Conservation (phyloP, 2,329 filamentous ascomycete genomes). For the Blastomyces emzantsi region DNA sequence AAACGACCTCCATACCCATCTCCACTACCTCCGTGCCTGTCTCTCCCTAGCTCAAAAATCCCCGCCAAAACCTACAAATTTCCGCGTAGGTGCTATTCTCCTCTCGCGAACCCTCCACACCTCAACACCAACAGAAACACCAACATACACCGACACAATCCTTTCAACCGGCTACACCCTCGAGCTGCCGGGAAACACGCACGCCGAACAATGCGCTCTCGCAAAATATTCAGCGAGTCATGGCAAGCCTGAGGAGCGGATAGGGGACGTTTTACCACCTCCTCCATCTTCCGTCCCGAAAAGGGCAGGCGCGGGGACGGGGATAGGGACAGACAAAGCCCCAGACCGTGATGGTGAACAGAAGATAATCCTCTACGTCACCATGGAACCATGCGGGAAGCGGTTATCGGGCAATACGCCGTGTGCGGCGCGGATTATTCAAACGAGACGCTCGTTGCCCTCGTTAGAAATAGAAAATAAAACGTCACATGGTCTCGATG, state of each 20-base stretch:
- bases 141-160: conserved; percentile 39
- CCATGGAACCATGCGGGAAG: conserved; percentile 56
- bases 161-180: conserved; percentile 82
- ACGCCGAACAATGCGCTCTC: conserved; percentile 90
- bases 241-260: conserved; percentile 27
- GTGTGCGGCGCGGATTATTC: conserved; percentile 67
- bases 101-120: conserved; percentile 35
- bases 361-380: conserved; percentile 66
- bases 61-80: conserved; percentile 82
- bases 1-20: conserved; percentile 21
- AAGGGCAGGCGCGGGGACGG: not conserved
- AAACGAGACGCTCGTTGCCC: conserved; percentile 27
- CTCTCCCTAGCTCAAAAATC: conserved; percentile 69
- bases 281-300: not conserved
- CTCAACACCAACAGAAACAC: conserved; percentile 16
- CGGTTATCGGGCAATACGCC: conserved; percentile 40
- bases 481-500: not conserved
- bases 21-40: conserved; percentile 57
- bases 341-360: not conserved
- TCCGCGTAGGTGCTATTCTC: conserved; percentile 87
- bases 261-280: conserved; percentile 31
- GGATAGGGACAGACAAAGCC: not conserved
- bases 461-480: not conserved
- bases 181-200: conserved; percentile 85
- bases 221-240: conserved; percentile 49